phyloP scores from a whole-genome alignment of 371 early-diverging fungal species.

The Mortierella sp. region DNA sequence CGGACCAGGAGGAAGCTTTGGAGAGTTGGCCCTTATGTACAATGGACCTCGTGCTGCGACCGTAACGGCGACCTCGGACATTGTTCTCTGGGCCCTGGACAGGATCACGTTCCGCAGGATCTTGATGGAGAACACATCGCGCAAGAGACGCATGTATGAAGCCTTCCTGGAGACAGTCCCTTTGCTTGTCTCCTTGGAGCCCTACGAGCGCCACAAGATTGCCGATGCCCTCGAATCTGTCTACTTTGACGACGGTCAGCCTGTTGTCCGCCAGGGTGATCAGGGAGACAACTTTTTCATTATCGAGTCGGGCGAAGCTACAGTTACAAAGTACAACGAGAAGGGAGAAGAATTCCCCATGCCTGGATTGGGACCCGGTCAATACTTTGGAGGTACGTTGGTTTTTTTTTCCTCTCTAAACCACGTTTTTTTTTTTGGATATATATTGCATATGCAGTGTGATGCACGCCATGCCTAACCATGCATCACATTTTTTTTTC shows the following conservation, averaged over 20 bases:
- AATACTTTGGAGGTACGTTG: constrained; percentile 93
- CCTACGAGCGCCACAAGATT: constrained; percentile 95
- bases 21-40: constrained; percentile 98
- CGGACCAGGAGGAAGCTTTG: constrained; percentile 92
- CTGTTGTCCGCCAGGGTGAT: constrained; percentile 92
- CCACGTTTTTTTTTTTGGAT: not conserved
- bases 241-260: constrained; percentile 82
- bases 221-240: constrained; percentile 94
- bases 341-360: constrained; percentile 84
- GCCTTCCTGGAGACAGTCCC: constrained; percentile 91
- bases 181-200: constrained; percentile 85
- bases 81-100: constrained; percentile 95
- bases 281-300: constrained; percentile 87
- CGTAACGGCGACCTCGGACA: constrained; percentile 85
- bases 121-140: constrained; percentile 93
- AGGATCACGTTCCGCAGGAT: constrained; percentile 95
- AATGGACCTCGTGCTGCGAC: constrained; percentile 97
- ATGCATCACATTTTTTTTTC: constrained; percentile 15
- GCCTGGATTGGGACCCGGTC: constrained; percentile 85
- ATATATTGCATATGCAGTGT: constrained; percentile 2
- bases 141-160: constrained; percentile 95
- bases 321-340: constrained; percentile 80
- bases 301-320: constrained; percentile 92
- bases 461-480: constrained; percentile 15
- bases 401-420: not conserved